phyloP scores from a whole-genome alignment of 2,329 filamentous ascomycete species.

The Botrytis deweyae region DNA sequence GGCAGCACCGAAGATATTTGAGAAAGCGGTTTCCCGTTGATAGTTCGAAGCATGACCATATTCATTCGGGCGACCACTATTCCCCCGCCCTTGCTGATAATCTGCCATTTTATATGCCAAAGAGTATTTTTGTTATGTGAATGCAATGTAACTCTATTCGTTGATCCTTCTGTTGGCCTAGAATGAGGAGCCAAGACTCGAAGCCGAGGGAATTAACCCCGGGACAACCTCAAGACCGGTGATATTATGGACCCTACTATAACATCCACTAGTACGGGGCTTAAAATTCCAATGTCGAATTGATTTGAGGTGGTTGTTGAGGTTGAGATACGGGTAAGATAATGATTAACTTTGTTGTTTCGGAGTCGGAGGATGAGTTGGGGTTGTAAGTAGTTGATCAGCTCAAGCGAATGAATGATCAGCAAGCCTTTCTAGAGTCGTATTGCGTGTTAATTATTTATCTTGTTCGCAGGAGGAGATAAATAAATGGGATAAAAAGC shows the following conservation, averaged over 20 bases:
- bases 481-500: constrained; percentile 6
- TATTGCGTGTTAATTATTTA: constrained; percentile 20
- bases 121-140: constrained; percentile 15
- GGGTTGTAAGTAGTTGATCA: constrained; percentile 22
- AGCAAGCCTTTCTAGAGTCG: constrained; percentile 18
- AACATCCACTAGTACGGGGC: not conserved
- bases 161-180: constrained; percentile 17
- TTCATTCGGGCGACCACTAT: constrained; percentile 45
- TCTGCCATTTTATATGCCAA: constrained; percentile 51
- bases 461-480: constrained; percentile 16
- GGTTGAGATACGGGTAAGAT: constrained; percentile 14
- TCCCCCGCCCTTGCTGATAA: constrained; percentile 60
- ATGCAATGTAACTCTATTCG: constrained; percentile 12
- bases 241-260: not conserved
- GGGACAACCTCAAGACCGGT: constrained; percentile 24
- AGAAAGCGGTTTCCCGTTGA: constrained; percentile 92
- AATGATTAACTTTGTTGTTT: constrained; percentile 22
- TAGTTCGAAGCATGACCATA: constrained; percentile 51
- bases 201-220: constrained; percentile 34
- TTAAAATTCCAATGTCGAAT: constrained; percentile 1
- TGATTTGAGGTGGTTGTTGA: constrained; percentile 11
- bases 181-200: constrained; percentile 26
- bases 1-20: constrained; percentile 88
- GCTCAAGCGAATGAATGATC: constrained; percentile 23
- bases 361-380: constrained; percentile 18